Conservation (phyloP, 2,329 filamentous ascomycete species). For the Pyrenochaeta sp. region DNA sequence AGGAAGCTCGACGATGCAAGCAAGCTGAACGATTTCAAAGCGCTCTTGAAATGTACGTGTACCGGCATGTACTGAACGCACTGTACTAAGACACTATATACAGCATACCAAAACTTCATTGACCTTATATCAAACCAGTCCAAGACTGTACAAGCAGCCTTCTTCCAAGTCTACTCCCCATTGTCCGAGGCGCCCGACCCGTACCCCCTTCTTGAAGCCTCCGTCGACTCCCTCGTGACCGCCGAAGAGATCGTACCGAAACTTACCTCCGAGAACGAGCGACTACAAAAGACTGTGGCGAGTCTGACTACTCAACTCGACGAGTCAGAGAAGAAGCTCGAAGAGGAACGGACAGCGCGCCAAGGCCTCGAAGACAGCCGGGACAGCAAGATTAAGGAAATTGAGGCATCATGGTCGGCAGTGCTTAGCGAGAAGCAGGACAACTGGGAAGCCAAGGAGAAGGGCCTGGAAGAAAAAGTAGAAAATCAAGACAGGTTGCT, state of each 20-base stretch:
- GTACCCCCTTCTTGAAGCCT: constrained; percentile 94
- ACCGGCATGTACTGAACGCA: neutral
- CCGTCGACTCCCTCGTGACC: constrained; percentile 89
- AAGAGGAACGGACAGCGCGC: constrained; percentile 76
- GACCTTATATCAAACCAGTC: constrained; percentile 95
- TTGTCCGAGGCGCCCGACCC: constrained; percentile 96
- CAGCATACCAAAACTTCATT: constrained; percentile 97
- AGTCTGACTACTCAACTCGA: constrained; percentile 83
- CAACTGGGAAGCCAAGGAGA: constrained; percentile 96
- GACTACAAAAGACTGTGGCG: constrained; percentile 80
- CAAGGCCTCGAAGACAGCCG: constrained; percentile 79
- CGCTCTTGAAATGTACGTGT: constrained; percentile 77
- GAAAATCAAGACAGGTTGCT: constrained; percentile 92
- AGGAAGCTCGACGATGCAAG: constrained; percentile 88
- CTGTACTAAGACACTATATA: constrained; percentile 29
- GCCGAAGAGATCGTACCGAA: constrained; percentile 93
- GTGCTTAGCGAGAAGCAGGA: constrained; percentile 92
- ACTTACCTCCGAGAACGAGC: constrained; percentile 85
- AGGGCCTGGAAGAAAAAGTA: constrained; percentile 87
- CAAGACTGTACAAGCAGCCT: constrained; percentile 91
- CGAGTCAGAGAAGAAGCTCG: constrained; percentile 79
- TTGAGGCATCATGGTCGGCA: constrained; percentile 88
- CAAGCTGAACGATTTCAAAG: constrained; percentile 89
- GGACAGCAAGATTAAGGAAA: constrained; percentile 83
- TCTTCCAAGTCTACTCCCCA: constrained; percentile 90